A percentile compares a stretch with the other conserved stretches of the same genome.
Conservation (phyloP, 2,329 filamentous ascomycete species). For the Colletotrichum paranaense region DNA sequence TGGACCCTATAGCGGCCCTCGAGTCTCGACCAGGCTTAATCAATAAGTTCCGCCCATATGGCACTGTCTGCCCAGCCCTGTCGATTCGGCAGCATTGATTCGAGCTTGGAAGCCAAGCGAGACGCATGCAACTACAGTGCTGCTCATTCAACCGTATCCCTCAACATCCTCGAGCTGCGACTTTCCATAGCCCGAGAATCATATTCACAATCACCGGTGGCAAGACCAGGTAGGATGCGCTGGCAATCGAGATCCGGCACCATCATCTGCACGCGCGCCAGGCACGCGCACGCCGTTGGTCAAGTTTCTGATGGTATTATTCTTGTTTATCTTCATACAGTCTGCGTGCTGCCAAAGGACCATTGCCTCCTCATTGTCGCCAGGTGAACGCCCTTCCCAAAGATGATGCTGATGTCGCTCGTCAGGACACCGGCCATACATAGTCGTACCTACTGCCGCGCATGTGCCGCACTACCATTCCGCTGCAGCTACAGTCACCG, state of each 20-base stretch:
- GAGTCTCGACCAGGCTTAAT: neutral
- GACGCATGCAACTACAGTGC: neutral
- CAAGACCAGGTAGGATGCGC: constrained; percentile 15
- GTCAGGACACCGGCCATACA: neutral
- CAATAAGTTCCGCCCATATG: constrained; percentile 11
- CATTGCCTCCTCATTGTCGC: neutral
- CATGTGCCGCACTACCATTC: neutral
- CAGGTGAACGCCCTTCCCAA: neutral
- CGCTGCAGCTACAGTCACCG: neutral
- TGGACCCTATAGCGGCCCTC: constrained; percentile 14
- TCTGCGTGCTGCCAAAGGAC: neutral
- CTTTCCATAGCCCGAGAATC: neutral
- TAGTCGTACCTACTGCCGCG: neutral
- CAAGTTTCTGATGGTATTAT: neutral
- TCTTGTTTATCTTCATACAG: constrained; percentile 1
- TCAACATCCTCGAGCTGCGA: neutral
- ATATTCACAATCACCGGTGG: neutral
- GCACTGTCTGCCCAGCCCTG: neutral
- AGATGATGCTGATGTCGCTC: neutral
- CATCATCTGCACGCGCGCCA: constrained; percentile 19
- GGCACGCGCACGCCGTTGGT: constrained; percentile 15
- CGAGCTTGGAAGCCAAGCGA: neutral
- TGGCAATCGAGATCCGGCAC: constrained; percentile 25
- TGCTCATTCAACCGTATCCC: neutral
- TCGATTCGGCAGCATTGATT: neutral